Percentiles rank a stretch among this genome's conserved stretches.
Conservation (phyloP, 2,329 filamentous ascomycete genomes). For the Pyricularia sp. region DNA sequence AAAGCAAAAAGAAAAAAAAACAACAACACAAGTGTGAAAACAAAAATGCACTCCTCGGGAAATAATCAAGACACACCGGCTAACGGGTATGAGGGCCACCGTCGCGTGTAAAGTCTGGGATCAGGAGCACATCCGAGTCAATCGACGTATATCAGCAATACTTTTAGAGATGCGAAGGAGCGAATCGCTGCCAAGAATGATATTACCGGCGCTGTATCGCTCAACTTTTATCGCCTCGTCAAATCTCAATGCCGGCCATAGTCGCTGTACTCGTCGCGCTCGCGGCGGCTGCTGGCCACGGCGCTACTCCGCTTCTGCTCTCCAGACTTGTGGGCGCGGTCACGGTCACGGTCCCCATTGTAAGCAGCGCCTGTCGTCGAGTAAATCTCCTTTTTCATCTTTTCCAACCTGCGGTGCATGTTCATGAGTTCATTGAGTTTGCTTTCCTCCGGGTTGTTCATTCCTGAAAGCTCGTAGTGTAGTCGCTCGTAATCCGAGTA, state of each 20-base stretch:
- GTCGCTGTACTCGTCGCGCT: constrained; percentile 6
- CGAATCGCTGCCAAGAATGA: too few relatives aligned
- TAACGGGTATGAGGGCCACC: not conserved
- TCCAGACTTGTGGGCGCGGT: not conserved
- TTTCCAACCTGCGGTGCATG: constrained; percentile 39
- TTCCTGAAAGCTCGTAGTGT: constrained; percentile 38
- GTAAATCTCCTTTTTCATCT: constrained; percentile 49
- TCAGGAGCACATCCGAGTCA: not conserved
- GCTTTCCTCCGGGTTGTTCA: constrained; percentile 36
- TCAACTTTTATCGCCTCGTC: constrained; percentile 1
- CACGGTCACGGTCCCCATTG: not conserved
- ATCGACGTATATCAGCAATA: not conserved
- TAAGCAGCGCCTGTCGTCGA: constrained; percentile 16
- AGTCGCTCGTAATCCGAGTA: constrained; percentile 45
- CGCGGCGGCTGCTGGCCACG: not conserved
- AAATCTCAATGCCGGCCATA: constrained; percentile 2
- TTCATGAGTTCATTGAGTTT: constrained; percentile 37
- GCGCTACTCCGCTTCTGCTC: not conserved
- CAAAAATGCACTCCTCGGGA: not conserved
- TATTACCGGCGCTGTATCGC: not conserved
- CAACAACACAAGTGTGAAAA: constrained; percentile 5
- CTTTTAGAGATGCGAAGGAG: not conserved
- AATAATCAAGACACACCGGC: not conserved
- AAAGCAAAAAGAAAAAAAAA: constrained; percentile 4
- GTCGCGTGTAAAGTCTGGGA: not conserved